phyloP scores from a whole-genome alignment of 805 yeast genomes.

The Yarrowia hollandica region DNA sequence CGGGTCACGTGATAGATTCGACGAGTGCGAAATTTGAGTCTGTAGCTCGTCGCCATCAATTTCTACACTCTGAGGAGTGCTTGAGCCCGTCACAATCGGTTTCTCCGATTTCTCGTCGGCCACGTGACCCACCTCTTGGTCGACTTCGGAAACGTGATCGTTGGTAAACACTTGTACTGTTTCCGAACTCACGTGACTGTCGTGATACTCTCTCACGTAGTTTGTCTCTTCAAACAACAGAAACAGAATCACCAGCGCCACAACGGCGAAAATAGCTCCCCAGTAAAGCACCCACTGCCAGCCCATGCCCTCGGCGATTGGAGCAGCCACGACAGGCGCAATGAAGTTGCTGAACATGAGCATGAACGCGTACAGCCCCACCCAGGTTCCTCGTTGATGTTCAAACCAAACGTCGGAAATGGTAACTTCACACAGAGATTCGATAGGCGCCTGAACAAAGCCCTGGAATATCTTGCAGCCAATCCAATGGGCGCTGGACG shows the following conservation, averaged over 20 bases:
- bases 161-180: not conserved
- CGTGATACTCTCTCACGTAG: not conserved
- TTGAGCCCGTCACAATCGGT: no score
- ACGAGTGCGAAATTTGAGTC: no score
- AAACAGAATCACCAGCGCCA: not conserved
- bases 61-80: no score
- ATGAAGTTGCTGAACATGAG: slow-evolving; percentile 40
- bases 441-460: slow-evolving; percentile 75
- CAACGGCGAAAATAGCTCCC: slow-evolving; percentile 28
- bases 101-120: not conserved
- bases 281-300: slow-evolving; percentile 31
- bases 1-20: not conserved
- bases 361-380: slow-evolving; percentile 72
- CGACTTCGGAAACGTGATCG: not conserved
- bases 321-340: slow-evolving; percentile 14
- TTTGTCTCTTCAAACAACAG: slow-evolving; percentile 30
- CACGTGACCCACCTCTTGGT: not conserved
- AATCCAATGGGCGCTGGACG: slow-evolving; percentile 44
- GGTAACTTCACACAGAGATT: slow-evolving; percentile 66
- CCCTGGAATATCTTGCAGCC: slow-evolving; percentile 47
- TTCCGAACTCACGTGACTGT: not conserved
- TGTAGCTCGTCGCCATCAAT: no score
- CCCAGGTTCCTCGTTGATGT: slow-evolving; percentile 70
- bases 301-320: not conserved
- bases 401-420: slow-evolving; percentile 70